Evolutionary conservation across 768 basidiomycete species (phyloP).

Genomic region (Xerocomellus amylosporus): DNA sequence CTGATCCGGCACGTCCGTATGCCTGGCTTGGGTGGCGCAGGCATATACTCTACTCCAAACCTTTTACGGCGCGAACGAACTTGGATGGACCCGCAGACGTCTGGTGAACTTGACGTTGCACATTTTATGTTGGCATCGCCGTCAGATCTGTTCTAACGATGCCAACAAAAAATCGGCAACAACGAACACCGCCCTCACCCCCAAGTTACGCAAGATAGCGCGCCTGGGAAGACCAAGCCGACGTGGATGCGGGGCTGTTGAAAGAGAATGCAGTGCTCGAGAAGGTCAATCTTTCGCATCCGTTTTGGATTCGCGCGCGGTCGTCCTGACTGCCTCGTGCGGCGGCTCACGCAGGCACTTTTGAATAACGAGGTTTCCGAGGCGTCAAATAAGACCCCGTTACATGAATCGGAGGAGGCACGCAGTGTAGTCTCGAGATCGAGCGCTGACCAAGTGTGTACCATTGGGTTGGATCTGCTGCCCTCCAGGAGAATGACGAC

Average conservation of each 20-base stretch:
- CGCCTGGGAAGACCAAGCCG: conserved; percentile 13
- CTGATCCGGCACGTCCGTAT: too few relatives aligned
- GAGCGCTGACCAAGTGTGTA: conserved; percentile 64
- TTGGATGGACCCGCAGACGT: not conserved
- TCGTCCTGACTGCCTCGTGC: conserved; percentile 9
- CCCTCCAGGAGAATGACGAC: conserved; percentile 79
- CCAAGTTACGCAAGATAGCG: conserved; percentile 10
- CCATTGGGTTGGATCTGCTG: conserved; percentile 66
- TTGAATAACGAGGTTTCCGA: conserved; percentile 82
- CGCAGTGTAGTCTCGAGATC: conserved; percentile 63
- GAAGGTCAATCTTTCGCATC: conserved; percentile 25
- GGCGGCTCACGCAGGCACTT: conserved; percentile 78
- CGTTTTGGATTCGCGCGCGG: not conserved
- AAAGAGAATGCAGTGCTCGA: conserved; percentile 63
- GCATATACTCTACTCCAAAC: too few relatives aligned
- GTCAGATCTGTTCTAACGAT: too few relatives aligned
- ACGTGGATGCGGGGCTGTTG: conserved; percentile 36
- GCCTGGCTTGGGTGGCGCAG: too few relatives aligned
- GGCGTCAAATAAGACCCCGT: conserved; percentile 66
- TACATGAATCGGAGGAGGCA: conserved; percentile 73
- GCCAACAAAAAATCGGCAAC: too few relatives aligned
- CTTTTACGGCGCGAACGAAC: not conserved
- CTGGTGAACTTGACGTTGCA: not conserved
- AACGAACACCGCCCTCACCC: conserved; percentile 4
- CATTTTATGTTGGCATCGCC: not conserved